A percentile compares a stretch with the other conserved stretches of the same genome.
Evolutionary conservation across 768 basidiomycete species (phyloP).

Genomic region (Lentinula lateritia): DNA sequence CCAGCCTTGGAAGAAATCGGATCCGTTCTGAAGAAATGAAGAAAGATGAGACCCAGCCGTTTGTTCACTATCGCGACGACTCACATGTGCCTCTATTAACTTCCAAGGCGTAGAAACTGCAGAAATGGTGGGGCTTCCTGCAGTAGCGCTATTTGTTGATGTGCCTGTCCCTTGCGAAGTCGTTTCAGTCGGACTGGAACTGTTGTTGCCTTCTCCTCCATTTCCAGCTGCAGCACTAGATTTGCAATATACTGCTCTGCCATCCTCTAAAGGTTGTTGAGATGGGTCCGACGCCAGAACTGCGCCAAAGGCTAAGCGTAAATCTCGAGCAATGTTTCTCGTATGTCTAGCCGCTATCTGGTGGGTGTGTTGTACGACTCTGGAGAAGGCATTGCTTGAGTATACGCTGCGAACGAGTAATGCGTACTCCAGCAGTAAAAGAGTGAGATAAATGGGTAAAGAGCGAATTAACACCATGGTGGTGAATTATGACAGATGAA

Average conservation of each 20-base stretch:
- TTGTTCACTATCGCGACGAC: conserved; percentile 15
- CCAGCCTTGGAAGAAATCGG: conserved; percentile 80
- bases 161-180: conserved; percentile 15
- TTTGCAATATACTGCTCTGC: conserved; percentile 41
- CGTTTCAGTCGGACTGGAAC: conserved; percentile 17
- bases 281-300: conserved; percentile 32
- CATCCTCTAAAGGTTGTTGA: conserved; percentile 4
- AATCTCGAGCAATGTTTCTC: conserved; percentile 58
- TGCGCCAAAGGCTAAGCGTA: conserved; percentile 58
- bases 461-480: conserved; percentile 20
- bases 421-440: conserved; percentile 24
- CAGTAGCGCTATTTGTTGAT: conserved; percentile 4
- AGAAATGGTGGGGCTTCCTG: conserved; percentile 16
- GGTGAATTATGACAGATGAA: conserved; percentile 8
- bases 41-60: conserved; percentile 3
- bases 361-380: conserved; percentile 44
- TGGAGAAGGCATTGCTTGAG: conserved; percentile 26
- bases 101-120: conserved; percentile 50
- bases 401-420: background rate
- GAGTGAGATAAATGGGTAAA: conserved; percentile 29
- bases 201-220: conserved; percentile 12
- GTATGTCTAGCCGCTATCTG: conserved; percentile 53
- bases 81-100: conserved; percentile 51
- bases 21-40: conserved; percentile 42
- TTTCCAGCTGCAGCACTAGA: conserved; percentile 16